phyloP scores from a whole-genome alignment of 176 grass and related monocot species.

The Avena atlantica region DNA sequence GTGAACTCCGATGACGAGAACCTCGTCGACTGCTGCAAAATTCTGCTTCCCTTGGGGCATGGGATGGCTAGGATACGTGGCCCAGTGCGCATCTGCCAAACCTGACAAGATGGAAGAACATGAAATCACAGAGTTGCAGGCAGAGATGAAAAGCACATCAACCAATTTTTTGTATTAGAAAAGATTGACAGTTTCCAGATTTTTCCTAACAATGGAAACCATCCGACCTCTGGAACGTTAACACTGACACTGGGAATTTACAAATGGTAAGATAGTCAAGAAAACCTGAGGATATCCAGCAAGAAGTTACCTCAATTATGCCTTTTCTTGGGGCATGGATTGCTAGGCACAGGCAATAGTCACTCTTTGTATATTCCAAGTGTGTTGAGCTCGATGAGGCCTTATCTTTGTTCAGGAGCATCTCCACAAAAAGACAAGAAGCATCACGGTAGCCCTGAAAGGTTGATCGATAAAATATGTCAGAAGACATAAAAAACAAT shows the following conservation, averaged over 20 bases:
- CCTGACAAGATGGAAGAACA: conserved; percentile 42
- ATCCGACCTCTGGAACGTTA: not conserved
- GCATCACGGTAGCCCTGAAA: conserved; percentile 94
- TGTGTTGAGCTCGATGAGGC: conserved; percentile 52
- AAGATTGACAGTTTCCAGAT: not conserved
- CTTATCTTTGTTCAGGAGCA: conserved; percentile 77
- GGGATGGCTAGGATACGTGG: conserved; percentile 74
- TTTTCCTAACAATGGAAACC: not conserved
- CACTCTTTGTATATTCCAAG: conserved; percentile 68
- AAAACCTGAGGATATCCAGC: not conserved
- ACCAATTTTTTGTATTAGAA: not conserved
- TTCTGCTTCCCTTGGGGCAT: conserved; percentile 89
- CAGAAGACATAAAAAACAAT: not conserved
- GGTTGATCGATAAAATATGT: conserved; percentile 19
- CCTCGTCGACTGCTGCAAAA: conserved; percentile 82
- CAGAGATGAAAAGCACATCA: not conserved
- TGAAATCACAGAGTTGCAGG: not conserved
- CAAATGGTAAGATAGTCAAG: conserved; percentile 3
- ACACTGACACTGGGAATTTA: not conserved
- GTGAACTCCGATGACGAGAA: conserved; percentile 27
- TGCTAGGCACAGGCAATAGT: conserved; percentile 94
- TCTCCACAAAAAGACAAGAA: conserved; percentile 95
- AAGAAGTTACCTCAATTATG: conserved; percentile 82
- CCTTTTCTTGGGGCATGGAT: conserved; percentile 96
- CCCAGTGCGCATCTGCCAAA: conserved; percentile 98